These are phyloP conservation scores for Pleurotus eryngii DNA, from an alignment of 768 basidiomycete genomes.

Conservation along the genomic window DNA sequence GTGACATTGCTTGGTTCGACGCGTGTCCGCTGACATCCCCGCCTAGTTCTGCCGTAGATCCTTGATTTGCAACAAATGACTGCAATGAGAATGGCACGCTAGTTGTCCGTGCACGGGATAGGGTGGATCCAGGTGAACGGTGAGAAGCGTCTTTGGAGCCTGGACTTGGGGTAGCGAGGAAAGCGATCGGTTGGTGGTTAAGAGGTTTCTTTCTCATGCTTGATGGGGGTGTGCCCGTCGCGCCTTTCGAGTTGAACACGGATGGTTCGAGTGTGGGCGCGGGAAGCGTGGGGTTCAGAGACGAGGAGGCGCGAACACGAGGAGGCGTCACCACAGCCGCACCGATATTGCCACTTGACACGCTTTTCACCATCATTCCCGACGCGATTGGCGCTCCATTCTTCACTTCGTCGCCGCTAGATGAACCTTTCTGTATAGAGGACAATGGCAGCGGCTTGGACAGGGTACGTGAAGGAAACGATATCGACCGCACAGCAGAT, in stretches of 20 bases:
- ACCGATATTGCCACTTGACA: not conserved
- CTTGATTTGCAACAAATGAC: not conserved
- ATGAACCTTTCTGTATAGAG: not conserved
- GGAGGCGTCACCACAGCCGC: not conserved
- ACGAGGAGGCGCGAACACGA: conserved; percentile 5
- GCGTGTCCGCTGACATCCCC: not conserved
- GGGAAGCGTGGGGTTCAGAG: not conserved
- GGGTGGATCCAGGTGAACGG: conserved; percentile 1
- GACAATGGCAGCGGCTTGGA: not conserved
- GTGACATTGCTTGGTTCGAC: not conserved
- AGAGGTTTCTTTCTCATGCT: not conserved
- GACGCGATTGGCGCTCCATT: not conserved
- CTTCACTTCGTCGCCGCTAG: not conserved
- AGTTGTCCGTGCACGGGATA: not conserved
- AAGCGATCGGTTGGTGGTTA: not conserved
- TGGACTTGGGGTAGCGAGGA: conserved; percentile 3
- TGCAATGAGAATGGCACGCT: conserved; percentile 3
- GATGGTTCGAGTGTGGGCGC: not conserved
- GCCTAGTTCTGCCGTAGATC: not conserved
- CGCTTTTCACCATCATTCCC: not conserved
- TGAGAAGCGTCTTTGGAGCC: not conserved
- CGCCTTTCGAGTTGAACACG: not conserved
- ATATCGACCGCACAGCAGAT: not conserved
- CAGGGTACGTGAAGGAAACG: not conserved
- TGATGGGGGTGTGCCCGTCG: not conserved